Conservation (phyloP, 805 yeast genomes). For the Metschnikowia bowlesiae region DNA sequence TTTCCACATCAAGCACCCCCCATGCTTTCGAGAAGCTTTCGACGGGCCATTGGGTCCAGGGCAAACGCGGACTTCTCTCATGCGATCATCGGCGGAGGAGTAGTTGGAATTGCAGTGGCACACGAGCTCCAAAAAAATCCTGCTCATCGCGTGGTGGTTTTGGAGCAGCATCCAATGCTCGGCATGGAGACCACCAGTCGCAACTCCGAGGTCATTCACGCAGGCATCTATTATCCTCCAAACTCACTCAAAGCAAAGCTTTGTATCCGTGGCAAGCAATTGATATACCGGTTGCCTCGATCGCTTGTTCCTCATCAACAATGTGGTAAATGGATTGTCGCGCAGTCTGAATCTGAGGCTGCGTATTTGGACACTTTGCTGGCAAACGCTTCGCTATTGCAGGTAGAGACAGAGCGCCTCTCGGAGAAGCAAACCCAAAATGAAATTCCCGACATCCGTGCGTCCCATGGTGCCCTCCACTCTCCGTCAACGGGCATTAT, state of each 20-base stretch:
- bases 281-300: constrained; percentile 47
- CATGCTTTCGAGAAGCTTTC: constrained; percentile 4
- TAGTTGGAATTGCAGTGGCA: constrained; percentile 77
- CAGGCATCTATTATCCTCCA: constrained; percentile 78
- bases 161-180: constrained; percentile 61
- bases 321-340: constrained; percentile 87
- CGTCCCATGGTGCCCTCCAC: constrained; percentile 54
- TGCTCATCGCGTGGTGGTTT: constrained; percentile 52
- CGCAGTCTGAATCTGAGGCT: constrained; percentile 63
- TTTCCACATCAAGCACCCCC: background rate
- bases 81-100: constrained; percentile 79
- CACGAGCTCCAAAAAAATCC: constrained; percentile 51
- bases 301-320: constrained; percentile 46
- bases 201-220: constrained; percentile 90
- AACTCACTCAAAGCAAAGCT: constrained; percentile 61
- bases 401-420: constrained; percentile 56
- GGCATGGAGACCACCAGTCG: constrained; percentile 87
- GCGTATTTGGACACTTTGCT: constrained; percentile 54
- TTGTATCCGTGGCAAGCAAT: constrained; percentile 70
- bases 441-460: constrained; percentile 65
- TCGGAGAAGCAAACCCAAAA: constrained; percentile 39
- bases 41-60: constrained; percentile 1
- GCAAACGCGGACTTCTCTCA: constrained; percentile 55
- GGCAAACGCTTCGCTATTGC: constrained; percentile 45
- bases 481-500: constrained; percentile 85